Evolutionary conservation across 345 rosid genomes (phyloP).

Genomic region (Corymbia maculata): DNA sequence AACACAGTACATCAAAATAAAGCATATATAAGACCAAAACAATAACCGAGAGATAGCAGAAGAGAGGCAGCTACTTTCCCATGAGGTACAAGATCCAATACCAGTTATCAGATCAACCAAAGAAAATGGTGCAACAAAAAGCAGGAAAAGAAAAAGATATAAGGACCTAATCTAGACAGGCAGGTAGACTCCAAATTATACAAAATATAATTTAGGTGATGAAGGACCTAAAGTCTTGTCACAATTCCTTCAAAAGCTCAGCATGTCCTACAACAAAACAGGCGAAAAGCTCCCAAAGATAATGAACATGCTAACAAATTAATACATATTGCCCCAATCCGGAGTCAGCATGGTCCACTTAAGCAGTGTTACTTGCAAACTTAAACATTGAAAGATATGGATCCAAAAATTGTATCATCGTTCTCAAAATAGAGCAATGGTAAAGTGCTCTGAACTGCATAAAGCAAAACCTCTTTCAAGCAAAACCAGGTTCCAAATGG

Average conservation of each 20-base stretch:
- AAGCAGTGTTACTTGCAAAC: background rate
- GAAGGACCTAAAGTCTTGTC: background rate
- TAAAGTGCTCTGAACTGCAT: background rate
- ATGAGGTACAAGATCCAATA: background rate
- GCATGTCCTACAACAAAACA: background rate
- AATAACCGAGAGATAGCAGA: background rate
- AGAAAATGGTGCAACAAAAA: background rate
- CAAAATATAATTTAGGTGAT: background rate
- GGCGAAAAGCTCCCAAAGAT: background rate
- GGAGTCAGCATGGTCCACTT: background rate
- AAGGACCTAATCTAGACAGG: background rate
- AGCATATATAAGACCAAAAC: constrained; percentile 1
- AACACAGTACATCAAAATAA: constrained; percentile 11
- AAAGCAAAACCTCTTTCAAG: background rate
- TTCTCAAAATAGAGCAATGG: background rate
- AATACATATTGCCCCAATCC: background rate
- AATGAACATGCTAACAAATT: background rate
- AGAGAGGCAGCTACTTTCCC: background rate
- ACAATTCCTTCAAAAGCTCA: background rate
- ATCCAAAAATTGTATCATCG: background rate
- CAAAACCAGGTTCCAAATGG: background rate
- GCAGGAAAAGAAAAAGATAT: background rate
- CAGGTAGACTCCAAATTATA: background rate
- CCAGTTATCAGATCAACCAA: background rate
- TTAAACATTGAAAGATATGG: background rate